A percentile compares a stretch with the other conserved stretches of the same genome.
phyloP scores from a whole-genome alignment of 768 basidiomycete species.

The Epithele typhae region DNA sequence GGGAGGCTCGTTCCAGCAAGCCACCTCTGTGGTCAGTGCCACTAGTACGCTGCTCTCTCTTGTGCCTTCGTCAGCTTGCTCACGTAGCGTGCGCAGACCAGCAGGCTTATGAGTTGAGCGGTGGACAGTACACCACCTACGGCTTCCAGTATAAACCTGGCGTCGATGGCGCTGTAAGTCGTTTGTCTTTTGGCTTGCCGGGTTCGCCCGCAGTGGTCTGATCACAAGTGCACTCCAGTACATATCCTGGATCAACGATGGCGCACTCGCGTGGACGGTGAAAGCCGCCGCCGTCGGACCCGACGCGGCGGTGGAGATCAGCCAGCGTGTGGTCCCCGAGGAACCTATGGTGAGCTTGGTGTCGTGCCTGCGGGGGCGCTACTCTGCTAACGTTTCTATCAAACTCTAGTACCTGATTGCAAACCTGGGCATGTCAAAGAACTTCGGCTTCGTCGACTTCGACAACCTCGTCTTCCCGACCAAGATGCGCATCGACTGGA shows the following conservation, averaged over 20 bases:
- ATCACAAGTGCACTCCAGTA: conserved; percentile 45
- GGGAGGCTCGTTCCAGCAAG: conserved; percentile 82
- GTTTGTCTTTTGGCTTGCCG: too few relatives aligned
- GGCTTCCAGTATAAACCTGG: conserved; percentile 82
- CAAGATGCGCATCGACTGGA: conserved; percentile 72
- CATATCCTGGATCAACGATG: conserved; percentile 73
- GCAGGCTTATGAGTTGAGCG: conserved; percentile 57
- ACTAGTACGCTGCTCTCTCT: conserved; percentile 22
- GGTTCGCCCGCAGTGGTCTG: too few relatives aligned
- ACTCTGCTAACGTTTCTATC: neutral
- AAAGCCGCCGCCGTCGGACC: conserved; percentile 57
- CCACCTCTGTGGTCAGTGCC: conserved; percentile 38
- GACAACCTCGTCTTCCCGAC: conserved; percentile 46
- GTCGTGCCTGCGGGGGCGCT: neutral
- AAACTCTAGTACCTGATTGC: conserved; percentile 43
- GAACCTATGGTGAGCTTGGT: conserved; percentile 72
- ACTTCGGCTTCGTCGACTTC: conserved; percentile 57
- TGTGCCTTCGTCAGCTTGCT: too few relatives aligned
- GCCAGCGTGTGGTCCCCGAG: conserved; percentile 66
- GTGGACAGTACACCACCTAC: conserved; percentile 60
- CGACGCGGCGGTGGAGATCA: conserved; percentile 52
- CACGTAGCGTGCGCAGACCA: conserved; percentile 44
- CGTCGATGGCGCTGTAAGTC: conserved; percentile 51
- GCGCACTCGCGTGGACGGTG: conserved; percentile 65
- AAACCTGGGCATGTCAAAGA: conserved; percentile 57